These are phyloP conservation scores for Schizophyllum commune DNA, from an alignment of 1,284 basidiomycete genomes.

Conservation along the genomic window DNA sequence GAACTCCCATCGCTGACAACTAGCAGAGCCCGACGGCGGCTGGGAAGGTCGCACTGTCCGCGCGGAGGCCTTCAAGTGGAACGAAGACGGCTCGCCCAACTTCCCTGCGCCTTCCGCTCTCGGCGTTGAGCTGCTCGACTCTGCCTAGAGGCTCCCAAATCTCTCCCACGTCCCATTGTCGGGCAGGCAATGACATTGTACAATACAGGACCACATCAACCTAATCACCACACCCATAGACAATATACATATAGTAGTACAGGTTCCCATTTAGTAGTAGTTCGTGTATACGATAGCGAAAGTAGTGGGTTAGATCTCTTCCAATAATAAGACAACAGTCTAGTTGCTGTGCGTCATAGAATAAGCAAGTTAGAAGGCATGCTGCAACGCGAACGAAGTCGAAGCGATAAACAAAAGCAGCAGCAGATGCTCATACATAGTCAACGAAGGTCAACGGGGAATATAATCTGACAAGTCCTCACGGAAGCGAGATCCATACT, in stretches of 20 bases:
- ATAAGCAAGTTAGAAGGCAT: not conserved
- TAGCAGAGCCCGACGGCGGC: not conserved
- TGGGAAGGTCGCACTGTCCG: not conserved
- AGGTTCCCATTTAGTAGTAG: not conserved
- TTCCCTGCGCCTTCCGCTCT: not conserved
- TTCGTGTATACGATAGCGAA: not conserved
- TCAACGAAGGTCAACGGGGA: not conserved
- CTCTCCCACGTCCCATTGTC: no score
- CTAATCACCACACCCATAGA: no score
- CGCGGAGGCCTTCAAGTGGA: not conserved
- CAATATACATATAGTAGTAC: not conserved
- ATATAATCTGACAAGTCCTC: not conserved
- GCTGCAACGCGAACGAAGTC: not conserved
- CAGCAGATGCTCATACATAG: not conserved
- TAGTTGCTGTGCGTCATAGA: not conserved
- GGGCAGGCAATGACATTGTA: not conserved
- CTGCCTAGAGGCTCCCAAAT: not conserved
- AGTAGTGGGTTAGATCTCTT: not conserved
- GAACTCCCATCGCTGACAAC: not conserved
- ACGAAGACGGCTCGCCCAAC: conserved; percentile 3
- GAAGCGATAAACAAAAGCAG: not conserved
- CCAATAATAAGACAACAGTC: not conserved
- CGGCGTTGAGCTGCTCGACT: not conserved
- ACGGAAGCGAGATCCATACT: not conserved
- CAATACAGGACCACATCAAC: not conserved